Base-by-base conservation (phyloP, 768 basidiomycete species). In the Glaciozyma antarctica region DNA sequence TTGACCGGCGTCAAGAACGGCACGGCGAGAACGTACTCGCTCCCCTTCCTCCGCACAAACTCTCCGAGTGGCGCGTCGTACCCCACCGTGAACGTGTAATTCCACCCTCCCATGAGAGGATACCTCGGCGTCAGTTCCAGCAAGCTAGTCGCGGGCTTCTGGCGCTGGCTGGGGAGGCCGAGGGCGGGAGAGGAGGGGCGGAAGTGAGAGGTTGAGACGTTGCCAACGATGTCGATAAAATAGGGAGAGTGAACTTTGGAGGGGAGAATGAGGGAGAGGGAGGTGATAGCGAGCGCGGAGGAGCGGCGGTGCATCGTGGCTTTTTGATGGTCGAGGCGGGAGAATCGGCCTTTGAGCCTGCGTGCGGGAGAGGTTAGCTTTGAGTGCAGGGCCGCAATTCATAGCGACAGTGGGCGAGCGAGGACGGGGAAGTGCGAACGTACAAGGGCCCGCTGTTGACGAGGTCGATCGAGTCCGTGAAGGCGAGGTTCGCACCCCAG, bases 41-140 rank as follows among this genome's bases (percentile, higher is more conserved):
- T 22, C 22, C 22, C 38, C 30, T n/a, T 30, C 22, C 22, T 34
- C 63, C 84, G 84, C 21, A 56, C 10, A 22, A 38, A 56, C 13
- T 56, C 55, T 6, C 22, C 34, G 17, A 56, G 16, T 1, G 55
- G 55, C n/a, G 88, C 81, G 72, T 97, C 92, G 82, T 88, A 99
- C 3, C 95, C 95, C 5, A 97, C 80, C 8, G 90, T 91, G 79
- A 93, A 98, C 51, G 81, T 85, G 77, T 94, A 98, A 74, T 95
- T 98, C 95, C 95, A 99, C 51, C 94, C 91, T 38, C 95, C 95
- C 71, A 98, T 76, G 53, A 99, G 73, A 41, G 95, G 95, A 77
- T 92, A 99, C 53, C 95, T 83, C 0, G 95, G 94, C 48, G 81
- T 81, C 57, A 98, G 75, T 73, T 97, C 92, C 30, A 99, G 80